A percentile compares a stretch with the other conserved stretches of the same genome.
Evolutionary conservation across 192 early-diverging fungal genomes (phyloP).

Genomic region (Podila verticillata): DNA sequence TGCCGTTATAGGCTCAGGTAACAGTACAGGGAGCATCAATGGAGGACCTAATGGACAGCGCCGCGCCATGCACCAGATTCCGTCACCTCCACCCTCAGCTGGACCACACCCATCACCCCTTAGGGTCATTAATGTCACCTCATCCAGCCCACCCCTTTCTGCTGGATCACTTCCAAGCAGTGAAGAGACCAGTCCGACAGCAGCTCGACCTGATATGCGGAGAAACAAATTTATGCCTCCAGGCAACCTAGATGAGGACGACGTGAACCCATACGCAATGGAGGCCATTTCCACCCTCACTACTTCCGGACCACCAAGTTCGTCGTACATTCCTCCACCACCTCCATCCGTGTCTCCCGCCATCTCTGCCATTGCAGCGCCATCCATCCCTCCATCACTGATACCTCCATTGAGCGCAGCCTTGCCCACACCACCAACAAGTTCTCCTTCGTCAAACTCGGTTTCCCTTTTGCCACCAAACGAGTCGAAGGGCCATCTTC

Average conservation of each 20-base stretch:
- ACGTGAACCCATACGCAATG: slow-evolving; percentile 31
- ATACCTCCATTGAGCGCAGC: slow-evolving; percentile 1
- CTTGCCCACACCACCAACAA: neutral
- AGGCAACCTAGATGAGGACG: neutral
- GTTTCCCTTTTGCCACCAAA: neutral
- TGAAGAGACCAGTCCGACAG: neutral
- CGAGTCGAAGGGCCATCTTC: no score
- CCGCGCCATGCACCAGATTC: slow-evolving; percentile 26
- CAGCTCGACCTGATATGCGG: neutral
- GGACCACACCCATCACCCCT: slow-evolving; percentile 24
- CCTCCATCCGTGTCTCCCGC: slow-evolving; percentile 2
- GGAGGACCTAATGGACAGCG: slow-evolving; percentile 16
- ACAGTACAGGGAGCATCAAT: slow-evolving; percentile 7
- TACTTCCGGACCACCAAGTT: neutral
- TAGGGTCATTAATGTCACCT: slow-evolving; percentile 34
- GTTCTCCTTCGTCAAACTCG: neutral
- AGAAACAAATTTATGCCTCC: slow-evolving; percentile 9
- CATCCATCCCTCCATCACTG: slow-evolving; percentile 8
- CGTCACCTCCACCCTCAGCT: slow-evolving; percentile 9
- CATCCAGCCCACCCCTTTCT: slow-evolving; percentile 21
- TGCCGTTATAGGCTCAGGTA: slow-evolving; percentile 11
- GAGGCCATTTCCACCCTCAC: slow-evolving; percentile 21
- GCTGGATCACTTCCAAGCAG: neutral
- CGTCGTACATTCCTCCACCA: slow-evolving; percentile 20
- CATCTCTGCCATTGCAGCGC: neutral